A percentile compares a stretch with the other conserved stretches of the same genome.
These are phyloP conservation scores for Neurospora intermedia DNA, from an alignment of 495 filamentous ascomycete genomes.

Conservation along the genomic window DNA sequence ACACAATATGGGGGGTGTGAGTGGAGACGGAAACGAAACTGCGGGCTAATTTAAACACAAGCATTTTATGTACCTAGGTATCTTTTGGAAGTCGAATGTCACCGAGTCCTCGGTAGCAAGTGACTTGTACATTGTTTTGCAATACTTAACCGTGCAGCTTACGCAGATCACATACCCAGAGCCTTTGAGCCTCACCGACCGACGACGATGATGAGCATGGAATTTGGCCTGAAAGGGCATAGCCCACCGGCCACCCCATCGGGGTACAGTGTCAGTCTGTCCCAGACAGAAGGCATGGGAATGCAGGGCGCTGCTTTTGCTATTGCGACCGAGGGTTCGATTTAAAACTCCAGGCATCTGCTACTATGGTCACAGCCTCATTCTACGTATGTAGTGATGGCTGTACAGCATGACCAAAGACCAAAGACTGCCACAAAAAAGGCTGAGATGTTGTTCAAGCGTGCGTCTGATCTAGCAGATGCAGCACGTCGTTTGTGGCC, in stretches of 20 bases:
- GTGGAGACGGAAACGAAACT: background rate
- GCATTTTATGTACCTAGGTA: background rate
- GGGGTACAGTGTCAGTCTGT: background rate
- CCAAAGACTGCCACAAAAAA: background rate
- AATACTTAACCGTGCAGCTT: background rate
- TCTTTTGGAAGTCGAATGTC: background rate
- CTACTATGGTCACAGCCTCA: background rate
- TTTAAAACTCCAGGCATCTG: background rate
- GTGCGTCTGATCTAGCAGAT: background rate
- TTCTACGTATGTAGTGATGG: background rate
- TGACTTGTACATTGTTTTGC: background rate
- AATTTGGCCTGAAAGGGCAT: background rate
- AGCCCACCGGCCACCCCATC: background rate
- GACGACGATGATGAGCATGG: background rate
- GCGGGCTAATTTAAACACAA: background rate
- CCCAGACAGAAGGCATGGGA: background rate
- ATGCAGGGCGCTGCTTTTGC: background rate
- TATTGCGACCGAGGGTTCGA: background rate
- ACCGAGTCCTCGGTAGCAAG: background rate
- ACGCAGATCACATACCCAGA: background rate
- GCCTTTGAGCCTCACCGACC: background rate
- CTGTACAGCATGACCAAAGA: background rate
- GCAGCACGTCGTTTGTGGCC: background rate
- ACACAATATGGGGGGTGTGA: background rate
- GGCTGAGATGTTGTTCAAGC: background rate